phyloP scores from a whole-genome alignment of 2,329 filamentous ascomycete genomes.

The Magnaporthiopsis incrustans region DNA sequence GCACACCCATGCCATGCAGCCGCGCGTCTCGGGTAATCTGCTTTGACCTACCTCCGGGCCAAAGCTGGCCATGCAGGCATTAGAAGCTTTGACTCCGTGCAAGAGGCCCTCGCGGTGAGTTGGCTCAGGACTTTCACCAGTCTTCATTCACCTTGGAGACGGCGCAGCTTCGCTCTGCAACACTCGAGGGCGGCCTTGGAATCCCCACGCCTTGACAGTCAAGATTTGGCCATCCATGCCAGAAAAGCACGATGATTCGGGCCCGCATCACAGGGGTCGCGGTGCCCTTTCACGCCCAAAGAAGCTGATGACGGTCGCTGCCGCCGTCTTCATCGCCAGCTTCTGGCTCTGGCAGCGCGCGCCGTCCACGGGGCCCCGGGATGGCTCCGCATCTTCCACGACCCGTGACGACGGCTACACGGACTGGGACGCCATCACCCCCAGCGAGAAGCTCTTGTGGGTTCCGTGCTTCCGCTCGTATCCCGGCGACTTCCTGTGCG shows the following conservation, averaged over 20 bases:
- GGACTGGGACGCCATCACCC: slow-evolving; percentile 27
- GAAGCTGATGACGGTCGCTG: neutral
- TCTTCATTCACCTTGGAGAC: neutral
- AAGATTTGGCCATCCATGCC: neutral
- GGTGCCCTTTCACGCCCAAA: neutral
- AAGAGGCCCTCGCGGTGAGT: too few species aligned
- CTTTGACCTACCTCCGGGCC: too few species aligned
- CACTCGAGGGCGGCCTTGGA: too few species aligned
- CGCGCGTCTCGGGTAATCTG: too few species aligned
- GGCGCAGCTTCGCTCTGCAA: neutral
- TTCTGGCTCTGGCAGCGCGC: neutral
- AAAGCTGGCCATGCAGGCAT: too few species aligned
- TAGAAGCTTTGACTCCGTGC: too few species aligned
- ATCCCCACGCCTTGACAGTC: neutral
- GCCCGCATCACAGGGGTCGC: too few species aligned
- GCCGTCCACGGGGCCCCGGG: neutral
- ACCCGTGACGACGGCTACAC: neutral
- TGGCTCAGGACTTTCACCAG: too few species aligned
- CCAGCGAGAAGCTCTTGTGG: slow-evolving; percentile 36
- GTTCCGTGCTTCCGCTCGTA: slow-evolving; percentile 28
- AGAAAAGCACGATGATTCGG: neutral
- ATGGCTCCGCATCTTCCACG: too few species aligned
- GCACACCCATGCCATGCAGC: too few species aligned
- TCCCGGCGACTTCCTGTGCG: slow-evolving; percentile 24
- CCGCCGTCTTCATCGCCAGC: neutral